Percentiles rank a stretch among this genome's conserved stretches.
phyloP scores from a whole-genome alignment of 768 basidiomycete genomes.

The Tylopilus plumbeoviolaceoides region DNA sequence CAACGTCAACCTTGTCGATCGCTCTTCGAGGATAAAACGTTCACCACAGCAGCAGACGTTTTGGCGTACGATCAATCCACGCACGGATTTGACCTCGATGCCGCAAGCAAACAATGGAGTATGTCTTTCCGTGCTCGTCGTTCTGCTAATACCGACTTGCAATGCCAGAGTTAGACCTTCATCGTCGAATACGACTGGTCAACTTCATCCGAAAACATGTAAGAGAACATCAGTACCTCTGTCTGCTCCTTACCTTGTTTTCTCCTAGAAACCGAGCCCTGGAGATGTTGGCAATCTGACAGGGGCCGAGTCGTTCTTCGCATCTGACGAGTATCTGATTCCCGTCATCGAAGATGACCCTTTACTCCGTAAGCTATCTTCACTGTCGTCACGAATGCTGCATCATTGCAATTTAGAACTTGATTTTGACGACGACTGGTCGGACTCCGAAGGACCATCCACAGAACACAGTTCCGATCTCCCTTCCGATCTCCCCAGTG shows the following conservation, averaged over 20 bases:
- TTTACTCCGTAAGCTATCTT: constrained; percentile 65
- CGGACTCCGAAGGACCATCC: constrained; percentile 42
- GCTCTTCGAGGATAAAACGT: constrained; percentile 65
- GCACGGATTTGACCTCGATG: constrained; percentile 62
- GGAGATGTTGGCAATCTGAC: constrained; percentile 43
- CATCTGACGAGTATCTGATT: constrained; percentile 74
- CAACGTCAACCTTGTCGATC: constrained; percentile 55
- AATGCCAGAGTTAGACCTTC: constrained; percentile 65
- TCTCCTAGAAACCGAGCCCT: constrained; percentile 49
- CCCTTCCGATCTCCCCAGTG: constrained; percentile 30
- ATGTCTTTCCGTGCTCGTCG: constrained; percentile 19
- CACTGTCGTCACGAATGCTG: neutral
- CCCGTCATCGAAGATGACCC: constrained; percentile 87
- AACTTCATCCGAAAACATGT: constrained; percentile 85
- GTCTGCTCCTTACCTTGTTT: neutral
- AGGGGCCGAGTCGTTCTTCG: constrained; percentile 59
- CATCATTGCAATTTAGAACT: constrained; percentile 43
- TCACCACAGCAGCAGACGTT: constrained; percentile 57
- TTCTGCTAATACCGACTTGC: constrained; percentile 1
- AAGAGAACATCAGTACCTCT: neutral
- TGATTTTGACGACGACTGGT: constrained; percentile 67
- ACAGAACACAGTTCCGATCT: constrained; percentile 1
- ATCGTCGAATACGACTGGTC: constrained; percentile 75
- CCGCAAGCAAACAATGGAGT: constrained; percentile 52
- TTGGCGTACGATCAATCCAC: constrained; percentile 55